Evolutionary conservation across 495 filamentous ascomycete species (phyloP), one percentile per base, ranked within the genome.

Genomic region (Penicillium pulvis): DNA sequence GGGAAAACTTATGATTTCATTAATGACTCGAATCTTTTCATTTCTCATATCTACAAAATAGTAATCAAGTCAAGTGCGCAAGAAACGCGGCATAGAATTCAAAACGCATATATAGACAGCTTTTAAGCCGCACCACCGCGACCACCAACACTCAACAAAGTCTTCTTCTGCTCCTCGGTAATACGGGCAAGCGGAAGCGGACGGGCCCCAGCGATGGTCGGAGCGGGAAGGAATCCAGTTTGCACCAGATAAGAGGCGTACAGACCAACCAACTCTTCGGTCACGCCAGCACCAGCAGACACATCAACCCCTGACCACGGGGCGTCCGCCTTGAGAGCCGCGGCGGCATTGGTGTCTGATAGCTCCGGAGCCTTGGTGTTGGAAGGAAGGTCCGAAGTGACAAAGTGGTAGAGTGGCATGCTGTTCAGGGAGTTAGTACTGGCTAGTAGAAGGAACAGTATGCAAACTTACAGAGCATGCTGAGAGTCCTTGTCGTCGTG

Each of bases 391-490:
- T 96, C 87, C 17, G 83, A 81, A 30, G 85, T 87, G 43, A 89
- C 90, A 69, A 95, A 93, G 72, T 96, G 89, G 67, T 89, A 92
- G 26, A 97, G 83, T 2, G 92, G 91, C 83, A 94, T 88, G n/a
- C 73, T 75, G 4, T 35, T 36, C 14, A 31, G 48, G 19, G 19
- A 24, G 28, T 41, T 41, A 41, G 39, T n/a, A 41, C 16, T 17
- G 12, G 39, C 39, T 41, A 17, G 24, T 57, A 43, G 24, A 44
- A 31, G 48, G 14, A 57, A 61, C 43, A 60, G 35, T 48, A 9
- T 28, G 6, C 16, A 41, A 23, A 74, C 71, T 72, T 75, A 77
- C 58, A 90, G 75, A n/a, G 89, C 88, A 64, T 86, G 84, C 71
- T 90, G 85, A 46, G 79, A 78, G 48, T 84, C 80, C 51, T 84